Percentiles rank a stretch among this genome's conserved stretches.
Conservation (phyloP, 345 rosid genomes). For the Populus ilicifolia region DNA sequence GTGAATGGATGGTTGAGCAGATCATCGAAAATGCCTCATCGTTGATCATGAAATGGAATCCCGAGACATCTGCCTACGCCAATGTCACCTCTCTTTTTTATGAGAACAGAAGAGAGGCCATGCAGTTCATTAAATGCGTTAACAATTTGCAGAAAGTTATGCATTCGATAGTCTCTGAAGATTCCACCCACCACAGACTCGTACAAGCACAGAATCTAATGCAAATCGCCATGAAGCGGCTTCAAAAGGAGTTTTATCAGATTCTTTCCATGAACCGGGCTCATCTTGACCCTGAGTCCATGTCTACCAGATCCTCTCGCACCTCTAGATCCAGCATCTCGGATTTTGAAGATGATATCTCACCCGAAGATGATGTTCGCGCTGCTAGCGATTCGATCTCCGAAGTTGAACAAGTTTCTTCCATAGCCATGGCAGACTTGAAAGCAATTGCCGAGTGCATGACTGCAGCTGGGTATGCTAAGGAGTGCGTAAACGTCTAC, state of each 20-base stretch:
- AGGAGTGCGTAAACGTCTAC: conserved; percentile 18
- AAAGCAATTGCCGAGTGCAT: conserved; percentile 30
- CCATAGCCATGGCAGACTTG: conserved; percentile 22
- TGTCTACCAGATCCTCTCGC: conserved; percentile 22
- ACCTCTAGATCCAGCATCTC: conserved; percentile 25
- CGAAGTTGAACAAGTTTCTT: conserved; percentile 24
- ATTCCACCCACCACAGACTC: conserved; percentile 7
- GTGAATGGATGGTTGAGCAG: conserved; percentile 12
- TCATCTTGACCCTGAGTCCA: conserved; percentile 26
- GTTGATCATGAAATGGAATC: conserved; percentile 27
- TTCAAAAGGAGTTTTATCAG: conserved; percentile 27
- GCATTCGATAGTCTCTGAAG: conserved; percentile 14
- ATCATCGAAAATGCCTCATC: conserved; percentile 8
- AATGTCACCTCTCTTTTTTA: conserved; percentile 27
- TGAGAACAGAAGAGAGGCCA: conserved; percentile 23
- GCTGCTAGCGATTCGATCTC: conserved; percentile 18
- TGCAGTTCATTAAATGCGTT: conserved; percentile 18
- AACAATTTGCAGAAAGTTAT: conserved; percentile 16
- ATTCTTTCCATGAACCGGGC: conserved; percentile 32
- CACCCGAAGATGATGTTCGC: conserved; percentile 2
- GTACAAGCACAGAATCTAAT: conserved; percentile 17
- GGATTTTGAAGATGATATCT: conserved; percentile 18
- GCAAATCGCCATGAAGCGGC: conserved; percentile 25
- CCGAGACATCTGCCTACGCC: conserved; percentile 21
- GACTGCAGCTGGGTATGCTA: conserved; percentile 20